A percentile compares a stretch with the other conserved stretches of the same genome.
These are phyloP conservation scores for Rhinocladiella similis DNA, from an alignment of 2,329 filamentous ascomycete genomes.

Conservation along the genomic window DNA sequence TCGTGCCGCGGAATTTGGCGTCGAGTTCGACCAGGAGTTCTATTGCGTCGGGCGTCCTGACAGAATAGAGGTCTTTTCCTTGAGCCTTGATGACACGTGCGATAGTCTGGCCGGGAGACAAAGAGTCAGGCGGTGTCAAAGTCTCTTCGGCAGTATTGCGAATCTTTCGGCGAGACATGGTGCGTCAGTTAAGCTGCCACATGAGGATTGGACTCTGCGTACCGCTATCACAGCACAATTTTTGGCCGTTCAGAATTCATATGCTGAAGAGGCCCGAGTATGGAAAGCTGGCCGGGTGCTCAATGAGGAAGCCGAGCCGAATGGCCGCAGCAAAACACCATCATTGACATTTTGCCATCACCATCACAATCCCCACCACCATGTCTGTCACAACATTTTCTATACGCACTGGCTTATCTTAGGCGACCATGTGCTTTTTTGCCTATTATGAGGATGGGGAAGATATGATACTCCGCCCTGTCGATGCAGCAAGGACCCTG, in stretches of 20 bases:
- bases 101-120: conserved; percentile 60
- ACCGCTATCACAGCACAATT: no score
- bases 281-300: neutral
- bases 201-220: neutral
- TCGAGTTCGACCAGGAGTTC: conserved; percentile 77
- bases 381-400: neutral
- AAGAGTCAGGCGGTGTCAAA: conserved; percentile 57
- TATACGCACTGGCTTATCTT: neutral
- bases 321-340: no score
- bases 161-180: conserved; percentile 68
- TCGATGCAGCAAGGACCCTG: neutral
- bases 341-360: no score
- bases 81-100: conserved; percentile 78
- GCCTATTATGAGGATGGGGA: neutral
- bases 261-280: neutral
- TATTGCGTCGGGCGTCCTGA: conserved; percentile 67
- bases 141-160: conserved; percentile 75
- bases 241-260: neutral
- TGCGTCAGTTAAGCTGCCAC: neutral
- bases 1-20: conserved; percentile 81
- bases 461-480: no score
- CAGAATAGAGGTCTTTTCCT: conserved; percentile 86
- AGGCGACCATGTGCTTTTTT: neutral
- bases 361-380: no score
- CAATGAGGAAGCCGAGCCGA: neutral